Percentiles rank a stretch among this genome's conserved stretches.
Evolutionary conservation across 345 rosid genomes (phyloP).

Genomic region (Salix arbutifolia): DNA sequence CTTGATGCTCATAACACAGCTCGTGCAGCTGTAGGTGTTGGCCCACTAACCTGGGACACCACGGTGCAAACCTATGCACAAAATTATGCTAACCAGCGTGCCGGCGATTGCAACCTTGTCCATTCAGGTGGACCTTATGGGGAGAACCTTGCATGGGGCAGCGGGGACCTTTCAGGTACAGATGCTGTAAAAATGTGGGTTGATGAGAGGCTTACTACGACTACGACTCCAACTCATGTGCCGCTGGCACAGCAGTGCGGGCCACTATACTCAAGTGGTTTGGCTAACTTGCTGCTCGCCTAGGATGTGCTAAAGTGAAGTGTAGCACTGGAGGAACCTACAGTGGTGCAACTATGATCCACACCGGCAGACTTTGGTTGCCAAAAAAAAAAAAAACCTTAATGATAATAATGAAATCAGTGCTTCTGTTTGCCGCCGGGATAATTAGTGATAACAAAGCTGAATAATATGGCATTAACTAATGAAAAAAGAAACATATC

Average conservation of each 20-base stretch:
- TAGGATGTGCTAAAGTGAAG: slow-evolving; percentile 27
- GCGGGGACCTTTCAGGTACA: not conserved
- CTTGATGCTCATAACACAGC: slow-evolving; percentile 17
- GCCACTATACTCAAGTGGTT: slow-evolving; percentile 39
- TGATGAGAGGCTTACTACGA: slow-evolving; percentile 13
- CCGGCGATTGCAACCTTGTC: slow-evolving; percentile 3
- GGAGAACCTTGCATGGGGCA: slow-evolving; percentile 13
- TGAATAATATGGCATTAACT: too few relatives aligned
- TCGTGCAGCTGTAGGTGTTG: slow-evolving; percentile 7
- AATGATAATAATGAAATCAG: too few relatives aligned
- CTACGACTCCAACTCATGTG: slow-evolving; percentile 15
- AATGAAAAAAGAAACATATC: too few relatives aligned
- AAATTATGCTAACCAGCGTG: not conserved
- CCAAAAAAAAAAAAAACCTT: too few relatives aligned
- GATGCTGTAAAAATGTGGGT: slow-evolving; percentile 19
- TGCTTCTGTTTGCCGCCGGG: too few relatives aligned
- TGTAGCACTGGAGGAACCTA: slow-evolving; percentile 26
- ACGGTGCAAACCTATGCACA: slow-evolving; percentile 10
- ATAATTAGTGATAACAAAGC: too few relatives aligned
- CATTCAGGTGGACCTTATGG: slow-evolving; percentile 20
- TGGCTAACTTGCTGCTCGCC: slow-evolving; percentile 1
- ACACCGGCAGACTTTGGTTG: too few relatives aligned
- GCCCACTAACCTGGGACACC: slow-evolving; percentile 11
- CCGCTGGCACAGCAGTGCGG: slow-evolving; percentile 10
- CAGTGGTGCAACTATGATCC: slow-evolving; percentile 33